Percentiles rank a stretch among this genome's conserved stretches.
Evolutionary conservation across 768 basidiomycete species (phyloP).

Genomic region (Leccinum subtestaceum): DNA sequence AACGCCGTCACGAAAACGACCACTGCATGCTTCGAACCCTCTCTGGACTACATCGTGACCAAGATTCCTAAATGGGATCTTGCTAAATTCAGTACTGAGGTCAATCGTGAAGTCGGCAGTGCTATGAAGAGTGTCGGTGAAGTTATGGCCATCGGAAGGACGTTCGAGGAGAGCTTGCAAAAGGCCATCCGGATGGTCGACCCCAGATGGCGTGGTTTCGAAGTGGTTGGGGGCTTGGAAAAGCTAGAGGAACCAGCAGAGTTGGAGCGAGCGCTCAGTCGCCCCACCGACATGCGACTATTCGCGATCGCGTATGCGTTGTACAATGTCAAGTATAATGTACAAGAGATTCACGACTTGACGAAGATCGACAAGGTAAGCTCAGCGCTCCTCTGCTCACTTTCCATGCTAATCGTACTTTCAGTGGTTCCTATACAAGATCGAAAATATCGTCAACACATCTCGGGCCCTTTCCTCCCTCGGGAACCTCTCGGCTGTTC

Average conservation of each 20-base stretch:
- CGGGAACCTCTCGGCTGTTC: slow-evolving; percentile 65
- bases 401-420: neutral
- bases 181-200: slow-evolving; percentile 98
- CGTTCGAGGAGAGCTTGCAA: slow-evolving; percentile 97
- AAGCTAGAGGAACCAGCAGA: slow-evolving; percentile 67
- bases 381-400: neutral
- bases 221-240: slow-evolving; percentile 87
- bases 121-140: slow-evolving; percentile 99
- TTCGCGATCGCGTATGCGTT: slow-evolving; percentile 98
- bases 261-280: slow-evolving; percentile 70
- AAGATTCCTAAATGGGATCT: slow-evolving; percentile 99
- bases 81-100: slow-evolving; percentile 93
- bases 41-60: slow-evolving; percentile 97
- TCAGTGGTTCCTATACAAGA: slow-evolving; percentile 98
- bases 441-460: slow-evolving; percentile 96
- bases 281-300: slow-evolving; percentile 92
- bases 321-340: slow-evolving; percentile 88
- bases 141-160: slow-evolving; percentile 99
- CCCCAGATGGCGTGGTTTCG: slow-evolving; percentile 95
- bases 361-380: slow-evolving; percentile 96
- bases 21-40: slow-evolving; percentile 98
- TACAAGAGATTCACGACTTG: slow-evolving; percentile 86
- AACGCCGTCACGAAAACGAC: slow-evolving; percentile 99
- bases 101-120: slow-evolving; percentile 92
- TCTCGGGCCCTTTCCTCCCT: slow-evolving; percentile 70